phyloP scores from a whole-genome alignment of 371 early-diverging fungal species.

The Mortierella sp. region DNA sequence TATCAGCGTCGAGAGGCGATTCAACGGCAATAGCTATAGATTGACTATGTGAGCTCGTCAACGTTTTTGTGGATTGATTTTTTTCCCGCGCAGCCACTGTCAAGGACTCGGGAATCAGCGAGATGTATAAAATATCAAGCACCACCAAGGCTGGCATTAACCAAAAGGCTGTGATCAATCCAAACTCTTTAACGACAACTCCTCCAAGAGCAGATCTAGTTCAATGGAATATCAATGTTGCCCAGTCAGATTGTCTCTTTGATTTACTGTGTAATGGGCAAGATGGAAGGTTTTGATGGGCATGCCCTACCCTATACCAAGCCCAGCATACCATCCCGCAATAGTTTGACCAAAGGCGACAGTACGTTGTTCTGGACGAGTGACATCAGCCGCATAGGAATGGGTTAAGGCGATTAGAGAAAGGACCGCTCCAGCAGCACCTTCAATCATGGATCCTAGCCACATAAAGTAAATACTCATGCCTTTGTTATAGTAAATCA shows the following conservation, averaged over 20 bases:
- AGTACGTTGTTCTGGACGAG: constrained; percentile 23
- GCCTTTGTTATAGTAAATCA: constrained; percentile 25
- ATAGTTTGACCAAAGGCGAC: constrained; percentile 40
- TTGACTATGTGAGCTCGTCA: constrained; percentile 16
- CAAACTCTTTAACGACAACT: constrained; percentile 13
- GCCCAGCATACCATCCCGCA: constrained; percentile 23
- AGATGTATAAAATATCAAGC: constrained; percentile 17
- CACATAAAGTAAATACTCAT: constrained; percentile 25
- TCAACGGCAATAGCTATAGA: constrained; percentile 10
- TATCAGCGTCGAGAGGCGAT: background rate
- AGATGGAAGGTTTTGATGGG: background rate
- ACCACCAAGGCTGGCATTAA: constrained; percentile 18
- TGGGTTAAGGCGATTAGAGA: constrained; percentile 22
- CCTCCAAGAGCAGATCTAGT: constrained; percentile 29
- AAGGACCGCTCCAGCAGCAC: constrained; percentile 21
- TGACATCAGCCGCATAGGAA: constrained; percentile 39
- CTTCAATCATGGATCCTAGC: constrained; percentile 27
- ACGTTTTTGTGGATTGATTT: background rate
- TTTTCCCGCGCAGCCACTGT: background rate
- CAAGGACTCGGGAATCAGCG: constrained; percentile 35
- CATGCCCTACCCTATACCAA: constrained; percentile 33
- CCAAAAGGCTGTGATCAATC: constrained; percentile 24
- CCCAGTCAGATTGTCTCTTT: background rate
- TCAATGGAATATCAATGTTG: background rate
- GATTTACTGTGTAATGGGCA: background rate